These are phyloP conservation scores for Phytophthora hybrid DNA, from an alignment of 352 stramenopile species.

Conservation along the genomic window DNA sequence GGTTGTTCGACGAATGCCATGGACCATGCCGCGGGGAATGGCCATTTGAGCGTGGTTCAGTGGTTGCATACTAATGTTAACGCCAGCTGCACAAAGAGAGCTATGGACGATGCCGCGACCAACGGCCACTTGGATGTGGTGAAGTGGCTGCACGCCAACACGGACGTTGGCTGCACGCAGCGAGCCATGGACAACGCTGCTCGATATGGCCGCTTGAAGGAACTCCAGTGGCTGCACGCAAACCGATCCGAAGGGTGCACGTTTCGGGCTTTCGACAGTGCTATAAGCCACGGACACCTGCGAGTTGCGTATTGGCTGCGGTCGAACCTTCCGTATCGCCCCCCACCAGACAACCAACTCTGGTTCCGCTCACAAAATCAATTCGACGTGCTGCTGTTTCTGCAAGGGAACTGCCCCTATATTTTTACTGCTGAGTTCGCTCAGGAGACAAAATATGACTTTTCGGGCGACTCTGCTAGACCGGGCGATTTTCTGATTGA, in stretches of 20 bases:
- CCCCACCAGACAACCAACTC: not conserved
- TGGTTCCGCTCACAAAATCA: not conserved
- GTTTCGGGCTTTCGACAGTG: not conserved
- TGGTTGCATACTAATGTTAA: not conserved
- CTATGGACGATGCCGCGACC: not conserved
- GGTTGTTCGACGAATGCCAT: not conserved
- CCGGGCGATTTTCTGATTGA: not conserved
- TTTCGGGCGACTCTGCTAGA: not conserved
- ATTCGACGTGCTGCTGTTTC: not conserved
- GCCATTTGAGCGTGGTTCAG: not conserved
- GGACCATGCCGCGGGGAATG: not conserved
- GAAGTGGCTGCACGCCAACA: not conserved
- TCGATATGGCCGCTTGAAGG: not conserved
- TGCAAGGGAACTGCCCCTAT: not conserved
- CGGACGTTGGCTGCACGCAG: not conserved
- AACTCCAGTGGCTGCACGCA: not conserved
- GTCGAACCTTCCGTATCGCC: not conserved
- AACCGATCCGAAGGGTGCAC: not conserved
- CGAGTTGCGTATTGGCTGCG: not conserved
- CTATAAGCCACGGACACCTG: not conserved
- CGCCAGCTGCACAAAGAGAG: not conserved
- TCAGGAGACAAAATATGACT: not conserved
- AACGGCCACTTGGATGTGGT: not conserved
- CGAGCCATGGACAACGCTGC: not conserved
- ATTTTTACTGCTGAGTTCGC: not conserved